Base-by-base conservation (phyloP, 306 rosid genomes). In the Echinosophora koreensis region DNA sequence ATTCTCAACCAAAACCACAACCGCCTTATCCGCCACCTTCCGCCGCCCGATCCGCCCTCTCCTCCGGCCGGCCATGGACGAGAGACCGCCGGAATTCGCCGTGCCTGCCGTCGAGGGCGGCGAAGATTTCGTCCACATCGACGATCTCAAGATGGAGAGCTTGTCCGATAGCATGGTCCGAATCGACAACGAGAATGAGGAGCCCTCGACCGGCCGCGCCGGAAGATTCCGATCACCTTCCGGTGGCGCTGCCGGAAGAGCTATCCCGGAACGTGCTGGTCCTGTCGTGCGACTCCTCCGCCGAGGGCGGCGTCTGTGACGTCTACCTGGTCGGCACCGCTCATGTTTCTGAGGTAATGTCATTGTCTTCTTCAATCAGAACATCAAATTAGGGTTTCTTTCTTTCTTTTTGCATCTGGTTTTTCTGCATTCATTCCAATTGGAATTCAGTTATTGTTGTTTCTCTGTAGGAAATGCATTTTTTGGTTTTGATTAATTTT, bases 321-420 rank as follows among this genome's bases (percentile, higher is more conserved):
- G 99, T 95, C 6, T 87, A 89, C 79, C 32, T 95, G 62, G 96
- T 95, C 22, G 99, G 99, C 64, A 92, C 97, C 16, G 97, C 97
- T 51, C 99, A 95, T 56, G 97, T 95, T 41, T 95, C 99, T 3
- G 81, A 76, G 93, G 99, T 95, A 84, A 74, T 61, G 66, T 81
- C 69, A 22, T 13, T 9, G 1, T 32, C 60, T 76, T 37, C 60
- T 76, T 86, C 16, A 44, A 32, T 76, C 49, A 41, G 55, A 47
- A 30, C 41, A 42, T 17, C 32, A 63, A 70, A 44, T 78, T 71
- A 22, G 18, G 17, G n/a, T 4, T 22, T 22, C 22, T 22, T 22
- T 22, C 22, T 77, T 59, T 35, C 8, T 27, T 32, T 15, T 15
- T 30, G 27, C 12, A 0, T 7, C 11, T 41, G 13, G 17, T 34